A percentile compares a stretch with the other conserved stretches of the same genome.
Evolutionary conservation across 768 basidiomycete genomes (phyloP).

Genomic region (Mycena chlorophos): DNA sequence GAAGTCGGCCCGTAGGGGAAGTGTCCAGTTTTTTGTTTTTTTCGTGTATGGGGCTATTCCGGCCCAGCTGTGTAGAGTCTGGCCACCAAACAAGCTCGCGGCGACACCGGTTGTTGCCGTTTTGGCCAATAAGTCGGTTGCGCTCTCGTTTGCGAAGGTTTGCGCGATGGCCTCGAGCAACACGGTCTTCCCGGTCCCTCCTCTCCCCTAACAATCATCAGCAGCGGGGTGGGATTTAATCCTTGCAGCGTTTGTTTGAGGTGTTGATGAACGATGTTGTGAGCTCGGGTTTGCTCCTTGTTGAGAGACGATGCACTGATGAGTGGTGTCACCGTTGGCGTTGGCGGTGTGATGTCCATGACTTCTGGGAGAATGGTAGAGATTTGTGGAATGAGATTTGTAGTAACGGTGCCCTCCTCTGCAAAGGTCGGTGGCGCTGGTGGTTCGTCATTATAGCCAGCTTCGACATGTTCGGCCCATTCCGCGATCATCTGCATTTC

Average conservation of each 20-base stretch:
- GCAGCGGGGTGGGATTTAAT: conserved; percentile 27
- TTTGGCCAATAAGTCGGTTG: conserved; percentile 29
- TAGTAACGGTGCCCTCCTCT: too few relatives aligned
- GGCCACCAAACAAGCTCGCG: conserved; percentile 38
- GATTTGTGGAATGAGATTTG: too few relatives aligned
- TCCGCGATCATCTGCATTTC: too few relatives aligned
- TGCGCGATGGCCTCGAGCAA: conserved; percentile 39
- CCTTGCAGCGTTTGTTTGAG: conserved; percentile 23
- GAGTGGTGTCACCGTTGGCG: too few relatives aligned
- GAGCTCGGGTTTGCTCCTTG: conserved; percentile 35
- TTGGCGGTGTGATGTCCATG: too few relatives aligned
- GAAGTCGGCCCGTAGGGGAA: too few relatives aligned
- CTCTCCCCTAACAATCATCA: conserved; percentile 41
- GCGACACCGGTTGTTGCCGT: conserved; percentile 42
- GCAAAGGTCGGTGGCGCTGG: too few relatives aligned
- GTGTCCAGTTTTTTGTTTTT: conserved; percentile 21
- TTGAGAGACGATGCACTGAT: not conserved
- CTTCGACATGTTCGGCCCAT: too few relatives aligned
- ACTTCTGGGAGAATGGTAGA: too few relatives aligned
- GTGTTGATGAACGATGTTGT: conserved; percentile 37
- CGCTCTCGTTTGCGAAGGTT: conserved; percentile 26
- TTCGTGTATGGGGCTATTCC: conserved; percentile 16
- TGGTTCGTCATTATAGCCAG: too few relatives aligned
- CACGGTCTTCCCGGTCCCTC: conserved; percentile 45
- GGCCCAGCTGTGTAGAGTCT: conserved; percentile 35